Base-by-base conservation (phyloP, 495 filamentous ascomycete species). In the Neurospora tetrasperma region DNA sequence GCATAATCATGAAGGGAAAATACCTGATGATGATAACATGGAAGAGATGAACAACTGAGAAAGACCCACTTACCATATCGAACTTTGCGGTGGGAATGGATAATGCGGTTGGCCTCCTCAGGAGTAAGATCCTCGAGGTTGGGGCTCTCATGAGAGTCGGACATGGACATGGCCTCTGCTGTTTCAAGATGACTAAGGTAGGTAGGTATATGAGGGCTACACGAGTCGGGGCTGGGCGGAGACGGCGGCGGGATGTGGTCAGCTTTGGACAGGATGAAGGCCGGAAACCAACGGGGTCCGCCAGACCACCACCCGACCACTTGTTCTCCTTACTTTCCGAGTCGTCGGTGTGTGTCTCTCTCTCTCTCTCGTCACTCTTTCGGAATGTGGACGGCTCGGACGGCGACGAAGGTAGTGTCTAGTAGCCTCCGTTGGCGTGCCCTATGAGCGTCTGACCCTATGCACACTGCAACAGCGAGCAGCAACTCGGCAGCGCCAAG, bases 71-170 rank as follows among this genome's bases (percentile, higher is more conserved):
- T 84, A 88, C 86, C 86, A 74, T 88, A 88, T 76, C 86, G 83
- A 71, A 88, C 86, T 75, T 88, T 88, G 46, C 86, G 84, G 72
- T 88, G 86, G 44, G 85, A 86, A 73, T 88, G 86, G 75, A 88
- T 88, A 75, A 88, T 88, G 75, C 86, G 85, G 75, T 80, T 88
- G 70, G 86, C 86, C 77, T 88, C 86, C 78, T 88, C 86, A 23
- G 85, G 84, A 42, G 84, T 86, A 71, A 87, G 83, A 75, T 87
- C 82, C 78, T 86, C 82, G 69, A 86, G 78, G 70, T 71, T 76
- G 66, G 79, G 78, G 71, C 77, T 80, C n/a, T 80, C 78, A 20
- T 82, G 79, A 10, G 79, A 73, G 48, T 82, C 82, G 69, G 79
- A 82, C 79, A 80, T 80, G 44, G 72, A 44, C 42, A 23, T 43